Evolutionary conservation across 495 filamentous ascomycete species (phyloP).

Genomic region (Annulohypoxylon moriforme): DNA sequence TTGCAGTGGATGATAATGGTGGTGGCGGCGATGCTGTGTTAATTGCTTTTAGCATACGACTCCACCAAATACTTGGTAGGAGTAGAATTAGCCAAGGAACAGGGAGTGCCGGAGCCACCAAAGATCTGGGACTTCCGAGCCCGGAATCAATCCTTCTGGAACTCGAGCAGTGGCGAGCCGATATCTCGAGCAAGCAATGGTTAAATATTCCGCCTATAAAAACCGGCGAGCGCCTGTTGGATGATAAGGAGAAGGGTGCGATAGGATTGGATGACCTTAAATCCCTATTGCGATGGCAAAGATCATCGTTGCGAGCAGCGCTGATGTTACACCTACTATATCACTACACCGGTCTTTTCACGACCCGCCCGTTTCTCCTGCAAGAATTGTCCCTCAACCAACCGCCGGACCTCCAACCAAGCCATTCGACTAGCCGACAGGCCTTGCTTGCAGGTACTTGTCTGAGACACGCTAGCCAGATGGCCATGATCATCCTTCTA

Average conservation of each 20-base stretch:
- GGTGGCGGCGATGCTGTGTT: slow-evolving; percentile 22
- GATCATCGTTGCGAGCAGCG: slow-evolving; percentile 36
- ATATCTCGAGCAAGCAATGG: slow-evolving; percentile 19
- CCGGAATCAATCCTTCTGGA: slow-evolving; percentile 15
- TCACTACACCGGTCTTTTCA: slow-evolving; percentile 45
- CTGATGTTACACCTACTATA: slow-evolving; percentile 48
- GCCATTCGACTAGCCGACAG: background rate
- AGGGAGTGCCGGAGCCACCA: background rate
- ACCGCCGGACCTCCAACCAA: background rate
- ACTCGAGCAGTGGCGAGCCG: slow-evolving; percentile 14
- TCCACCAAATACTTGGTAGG: slow-evolving; percentile 23
- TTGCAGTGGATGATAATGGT: slow-evolving; percentile 15
- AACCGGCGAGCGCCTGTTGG: slow-evolving; percentile 23
- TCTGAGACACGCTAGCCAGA: slow-evolving; percentile 21
- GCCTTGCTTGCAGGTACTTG: slow-evolving; percentile 1
- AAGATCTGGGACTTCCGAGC: background rate
- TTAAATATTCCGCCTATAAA: slow-evolving; percentile 27
- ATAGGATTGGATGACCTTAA: slow-evolving; percentile 24
- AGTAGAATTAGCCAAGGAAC: slow-evolving; percentile 15
- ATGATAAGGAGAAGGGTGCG: slow-evolving; percentile 22
- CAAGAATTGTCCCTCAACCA: slow-evolving; percentile 11
- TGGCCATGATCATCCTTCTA: slow-evolving; percentile 21
- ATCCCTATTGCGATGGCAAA: slow-evolving; percentile 28
- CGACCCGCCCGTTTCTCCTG: slow-evolving; percentile 47
- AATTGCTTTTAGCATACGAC: slow-evolving; percentile 10